phyloP scores from a whole-genome alignment of 1,139 yeast genomes.

The Sugiyamaella xylanicola region DNA sequence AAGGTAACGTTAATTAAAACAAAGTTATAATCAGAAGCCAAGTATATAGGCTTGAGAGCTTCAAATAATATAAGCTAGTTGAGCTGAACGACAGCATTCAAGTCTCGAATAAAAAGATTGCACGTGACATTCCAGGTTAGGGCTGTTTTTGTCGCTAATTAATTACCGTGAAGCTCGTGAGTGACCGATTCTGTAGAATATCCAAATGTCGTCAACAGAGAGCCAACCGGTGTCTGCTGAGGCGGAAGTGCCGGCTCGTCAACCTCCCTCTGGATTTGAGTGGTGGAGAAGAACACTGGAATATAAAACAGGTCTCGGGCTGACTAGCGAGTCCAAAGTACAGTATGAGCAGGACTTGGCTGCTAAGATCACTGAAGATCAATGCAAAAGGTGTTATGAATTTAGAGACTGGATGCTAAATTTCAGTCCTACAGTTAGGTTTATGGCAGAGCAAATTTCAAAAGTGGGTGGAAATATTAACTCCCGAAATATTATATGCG shows the following conservation, averaged over 20 bases:
- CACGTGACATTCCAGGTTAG: constrained; percentile 5
- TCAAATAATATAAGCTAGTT: too few species aligned
- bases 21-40: too few species aligned
- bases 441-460: constrained; percentile 82
- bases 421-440: constrained; percentile 77
- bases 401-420: constrained; percentile 76
- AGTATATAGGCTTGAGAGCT: too few species aligned
- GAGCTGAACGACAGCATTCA: too few species aligned
- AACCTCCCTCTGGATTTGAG: constrained; percentile 53
- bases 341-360: constrained; percentile 60
- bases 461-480: constrained; percentile 62
- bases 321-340: constrained; percentile 54
- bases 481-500: constrained; percentile 66
- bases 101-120: not conserved
- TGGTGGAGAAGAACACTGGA: constrained; percentile 81
- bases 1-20: too few species aligned
- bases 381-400: constrained; percentile 68
- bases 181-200: not conserved
- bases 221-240: not conserved
- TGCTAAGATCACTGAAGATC: constrained; percentile 43
- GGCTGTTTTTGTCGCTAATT: not conserved
- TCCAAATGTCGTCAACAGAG: not conserved
- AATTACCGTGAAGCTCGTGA: not conserved
- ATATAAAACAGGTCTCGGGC: constrained; percentile 73
- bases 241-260: not conserved